Evolutionary conservation across 1,284 basidiomycete species (phyloP).

Genomic region (Ceratobasidium theobromae): DNA sequence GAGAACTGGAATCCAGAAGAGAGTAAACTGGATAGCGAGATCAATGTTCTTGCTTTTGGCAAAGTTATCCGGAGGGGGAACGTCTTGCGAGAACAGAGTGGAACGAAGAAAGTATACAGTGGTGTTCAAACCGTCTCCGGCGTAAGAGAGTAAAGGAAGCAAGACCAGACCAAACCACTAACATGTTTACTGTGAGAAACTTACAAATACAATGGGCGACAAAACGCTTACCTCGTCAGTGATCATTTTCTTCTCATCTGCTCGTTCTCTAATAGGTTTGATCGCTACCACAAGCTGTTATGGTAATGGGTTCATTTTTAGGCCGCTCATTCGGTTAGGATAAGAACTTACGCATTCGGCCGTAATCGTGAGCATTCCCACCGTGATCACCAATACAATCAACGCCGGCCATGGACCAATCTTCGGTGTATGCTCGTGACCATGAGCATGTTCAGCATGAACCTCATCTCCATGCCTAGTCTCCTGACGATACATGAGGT

Average conservation of each 20-base stretch:
- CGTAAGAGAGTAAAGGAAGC: constrained; percentile 27
- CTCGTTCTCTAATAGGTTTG: constrained; percentile 19
- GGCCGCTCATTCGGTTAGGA: not conserved
- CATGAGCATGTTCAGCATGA: not conserved
- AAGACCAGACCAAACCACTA: constrained; percentile 31
- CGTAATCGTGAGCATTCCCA: constrained; percentile 14
- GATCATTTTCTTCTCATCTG: constrained; percentile 17
- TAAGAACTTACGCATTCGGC: constrained; percentile 31
- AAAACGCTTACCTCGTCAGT: constrained; percentile 1
- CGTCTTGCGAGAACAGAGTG: constrained; percentile 14
- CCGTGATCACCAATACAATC: constrained; percentile 10
- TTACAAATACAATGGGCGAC: not conserved
- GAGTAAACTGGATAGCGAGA: constrained; percentile 27
- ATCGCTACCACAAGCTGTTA: constrained; percentile 18
- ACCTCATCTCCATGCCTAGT: not conserved
- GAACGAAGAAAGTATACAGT: constrained; percentile 29
- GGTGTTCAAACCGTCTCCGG: constrained; percentile 21
- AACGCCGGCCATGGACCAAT: constrained; percentile 29
- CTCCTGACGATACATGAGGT: constrained; percentile 1
- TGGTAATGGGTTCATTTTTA: not conserved
- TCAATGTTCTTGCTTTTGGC: constrained; percentile 31
- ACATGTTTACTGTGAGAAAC: not conserved
- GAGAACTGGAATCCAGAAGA: constrained; percentile 31
- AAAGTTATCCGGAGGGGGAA: constrained; percentile 19
- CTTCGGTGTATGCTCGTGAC: constrained; percentile 20